Evolutionary conservation across 2,329 filamentous ascomycete species (phyloP), one percentile per base, ranked within the genome.

Genomic region (Coniochaeta sp.): DNA sequence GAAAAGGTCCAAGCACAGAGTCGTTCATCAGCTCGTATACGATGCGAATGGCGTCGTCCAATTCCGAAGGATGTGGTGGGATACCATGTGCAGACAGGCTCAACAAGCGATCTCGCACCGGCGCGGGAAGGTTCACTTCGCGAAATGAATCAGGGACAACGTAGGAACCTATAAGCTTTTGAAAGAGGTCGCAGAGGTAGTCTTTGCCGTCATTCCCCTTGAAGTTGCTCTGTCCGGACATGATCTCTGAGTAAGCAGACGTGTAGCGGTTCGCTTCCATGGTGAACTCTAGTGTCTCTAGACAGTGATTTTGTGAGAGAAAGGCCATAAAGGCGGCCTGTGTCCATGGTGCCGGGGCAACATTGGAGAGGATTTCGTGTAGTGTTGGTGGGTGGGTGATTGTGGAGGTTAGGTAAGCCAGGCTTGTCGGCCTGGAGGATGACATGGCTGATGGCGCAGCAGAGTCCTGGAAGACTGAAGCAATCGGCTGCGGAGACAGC

Each of bases 1-100:
- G 77, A 65, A 97, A 99, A 0, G 92, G 91, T 1, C 96, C 85
- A 49, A 97, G 76, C 0, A 97, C 89, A 3, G 91, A 96, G 66
- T 97, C 94, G 61, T 96, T 95, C 91, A 99, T 97, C 51, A 99
- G 75, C 60, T 97, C 94, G 67, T 92, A 91, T 35, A 96, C 89
- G 55, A 96, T 95, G 55, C 81, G 80, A 22, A 95, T 87, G 18
- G 94, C 91, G 49, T 88, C 81, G 54, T 95, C 87, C 14, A 99
- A 75, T 51, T 84, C 81, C 35, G 85, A 81, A 1, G 94, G 91
- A 53, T 82, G 72, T 5, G 86, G 86, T 6, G 92, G 90, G 0
- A 76, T 72, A 1, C 73, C 68, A 13, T 78, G 69, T 54, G 74
- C 75, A 7, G 82, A 78, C 35, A 87, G 76, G 38, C 75, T 75